Evolutionary conservation across 2,329 filamentous ascomycete genomes (phyloP).

Genomic region (Neurospora sp.): DNA sequence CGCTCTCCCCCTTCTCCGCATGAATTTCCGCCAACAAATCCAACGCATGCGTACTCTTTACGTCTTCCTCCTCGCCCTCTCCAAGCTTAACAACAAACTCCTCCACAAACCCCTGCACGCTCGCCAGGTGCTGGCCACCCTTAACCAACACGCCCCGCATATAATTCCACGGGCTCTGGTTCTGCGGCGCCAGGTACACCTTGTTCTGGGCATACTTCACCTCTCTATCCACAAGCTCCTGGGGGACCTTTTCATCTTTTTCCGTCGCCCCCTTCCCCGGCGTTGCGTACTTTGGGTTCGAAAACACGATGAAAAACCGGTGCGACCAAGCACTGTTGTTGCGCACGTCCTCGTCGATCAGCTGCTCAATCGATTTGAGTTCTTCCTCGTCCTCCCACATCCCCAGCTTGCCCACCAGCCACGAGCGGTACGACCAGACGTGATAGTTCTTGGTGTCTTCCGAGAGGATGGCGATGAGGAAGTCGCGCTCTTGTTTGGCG

Average conservation of each 20-base stretch:
- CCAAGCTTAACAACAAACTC: constrained; percentile 41
- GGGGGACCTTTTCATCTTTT: constrained; percentile 47
- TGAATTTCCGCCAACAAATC: constrained; percentile 65
- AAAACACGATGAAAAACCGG: constrained; percentile 86
- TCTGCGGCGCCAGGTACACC: constrained; percentile 76
- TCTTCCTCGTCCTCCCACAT: constrained; percentile 56
- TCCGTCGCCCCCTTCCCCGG: constrained; percentile 38
- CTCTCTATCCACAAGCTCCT: constrained; percentile 62
- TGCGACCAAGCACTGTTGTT: constrained; percentile 99
- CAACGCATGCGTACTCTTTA: constrained; percentile 56
- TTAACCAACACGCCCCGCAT: constrained; percentile 66
- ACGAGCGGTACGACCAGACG: constrained; percentile 91
- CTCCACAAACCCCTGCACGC: constrained; percentile 37
- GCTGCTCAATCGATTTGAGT: constrained; percentile 57
- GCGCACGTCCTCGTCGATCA: constrained; percentile 72
- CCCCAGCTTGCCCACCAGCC: constrained; percentile 53
- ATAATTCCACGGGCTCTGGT: constrained; percentile 92
- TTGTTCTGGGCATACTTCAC: constrained; percentile 63
- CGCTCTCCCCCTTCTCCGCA: constrained; percentile 42
- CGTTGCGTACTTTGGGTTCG: constrained; percentile 43
- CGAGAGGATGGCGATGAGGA: constrained; percentile 70
- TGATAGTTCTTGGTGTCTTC: constrained; percentile 96
- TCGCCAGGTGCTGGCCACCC: constrained; percentile 41
- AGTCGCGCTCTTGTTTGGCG: constrained; percentile 58
- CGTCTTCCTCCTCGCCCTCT: constrained; percentile 35